Evolutionary conservation across 2,329 filamentous ascomycete species (phyloP).

Genomic region (Zymoseptoria tritici): DNA sequence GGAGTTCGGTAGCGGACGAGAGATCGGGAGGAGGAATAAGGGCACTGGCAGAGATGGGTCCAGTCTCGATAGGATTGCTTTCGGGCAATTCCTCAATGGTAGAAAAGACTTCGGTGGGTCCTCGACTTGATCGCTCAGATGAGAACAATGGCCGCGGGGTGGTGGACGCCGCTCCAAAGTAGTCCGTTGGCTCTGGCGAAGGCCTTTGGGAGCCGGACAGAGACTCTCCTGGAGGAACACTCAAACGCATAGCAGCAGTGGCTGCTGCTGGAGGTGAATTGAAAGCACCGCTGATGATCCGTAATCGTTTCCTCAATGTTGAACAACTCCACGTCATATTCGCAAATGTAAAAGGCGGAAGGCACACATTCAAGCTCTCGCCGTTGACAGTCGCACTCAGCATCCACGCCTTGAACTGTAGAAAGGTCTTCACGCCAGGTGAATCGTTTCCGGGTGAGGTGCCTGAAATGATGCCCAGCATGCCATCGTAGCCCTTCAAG

Average conservation of each 20-base stretch:
- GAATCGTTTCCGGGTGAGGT: conserved; percentile 35
- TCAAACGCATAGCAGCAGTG: conserved; percentile 22
- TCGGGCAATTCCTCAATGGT: conserved; percentile 17
- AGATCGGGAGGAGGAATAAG: conserved; percentile 9
- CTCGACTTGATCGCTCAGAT: conserved; percentile 8
- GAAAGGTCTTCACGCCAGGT: conserved; percentile 43
- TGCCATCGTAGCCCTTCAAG: conserved; percentile 49
- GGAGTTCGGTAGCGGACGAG: conserved; percentile 15
- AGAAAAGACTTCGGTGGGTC: conserved; percentile 13
- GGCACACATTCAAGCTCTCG: conserved; percentile 46
- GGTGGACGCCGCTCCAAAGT: conserved; percentile 18
- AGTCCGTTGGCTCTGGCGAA: conserved; percentile 20
- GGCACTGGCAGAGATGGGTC: not conserved
- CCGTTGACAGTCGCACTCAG: conserved; percentile 49
- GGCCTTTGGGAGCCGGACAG: conserved; percentile 1
- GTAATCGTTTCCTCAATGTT: conserved; percentile 60
- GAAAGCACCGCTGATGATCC: conserved; percentile 55
- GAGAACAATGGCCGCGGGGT: conserved; percentile 3
- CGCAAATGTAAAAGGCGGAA: conserved; percentile 54
- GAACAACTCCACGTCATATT: conserved; percentile 63
- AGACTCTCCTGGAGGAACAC: conserved; percentile 11
- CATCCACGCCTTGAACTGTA: conserved; percentile 63
- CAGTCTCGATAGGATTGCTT: not conserved
- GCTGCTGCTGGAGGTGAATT: conserved; percentile 13
- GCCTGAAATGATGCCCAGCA: conserved; percentile 52